A percentile compares a stretch with the other conserved stretches of the same genome.
phyloP scores from a whole-genome alignment of 495 filamentous ascomycete species.

The Podospora tetraspora region DNA sequence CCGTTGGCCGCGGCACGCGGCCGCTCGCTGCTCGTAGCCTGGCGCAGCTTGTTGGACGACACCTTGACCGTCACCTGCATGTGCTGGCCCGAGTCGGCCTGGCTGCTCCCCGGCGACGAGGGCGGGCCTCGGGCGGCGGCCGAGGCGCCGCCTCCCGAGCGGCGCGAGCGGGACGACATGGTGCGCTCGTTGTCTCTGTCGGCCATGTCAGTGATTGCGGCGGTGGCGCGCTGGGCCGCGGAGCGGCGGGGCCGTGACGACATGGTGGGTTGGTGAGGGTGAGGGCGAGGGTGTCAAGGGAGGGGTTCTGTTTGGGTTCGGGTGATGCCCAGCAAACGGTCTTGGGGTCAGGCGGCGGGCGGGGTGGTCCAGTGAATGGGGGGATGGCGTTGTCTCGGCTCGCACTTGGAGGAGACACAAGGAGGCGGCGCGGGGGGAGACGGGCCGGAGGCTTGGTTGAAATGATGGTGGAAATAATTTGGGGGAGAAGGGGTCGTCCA shows the following conservation, averaged over 20 bases:
- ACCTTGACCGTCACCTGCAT: conserved; percentile 81
- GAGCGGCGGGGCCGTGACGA: conserved; percentile 42
- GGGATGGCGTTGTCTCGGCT: background rate
- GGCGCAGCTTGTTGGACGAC: conserved; percentile 72
- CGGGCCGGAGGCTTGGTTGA: conserved; percentile 2
- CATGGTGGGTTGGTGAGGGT: conserved; percentile 24
- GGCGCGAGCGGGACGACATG: conserved; percentile 49
- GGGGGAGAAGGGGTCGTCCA: background rate
- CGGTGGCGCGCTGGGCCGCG: conserved; percentile 44
- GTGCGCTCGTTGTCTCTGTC: conserved; percentile 42
- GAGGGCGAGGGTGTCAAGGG: background rate
- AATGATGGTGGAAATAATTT: conserved; percentile 14
- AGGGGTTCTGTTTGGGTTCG: background rate
- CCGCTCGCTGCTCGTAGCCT: conserved; percentile 56
- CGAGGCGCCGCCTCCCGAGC: conserved; percentile 43
- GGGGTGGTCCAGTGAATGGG: background rate
- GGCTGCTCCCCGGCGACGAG: conserved; percentile 35
- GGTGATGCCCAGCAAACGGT: background rate
- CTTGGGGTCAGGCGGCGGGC: background rate
- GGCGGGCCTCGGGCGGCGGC: conserved; percentile 54
- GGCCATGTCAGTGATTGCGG: conserved; percentile 48
- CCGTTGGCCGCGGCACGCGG: conserved; percentile 6
- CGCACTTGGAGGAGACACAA: background rate
- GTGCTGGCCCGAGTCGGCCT: conserved; percentile 54
- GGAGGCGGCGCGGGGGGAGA: background rate